These are phyloP conservation scores for Staphylotrichum tortipilum DNA, from an alignment of 495 filamentous ascomycete species.

Conservation along the genomic window DNA sequence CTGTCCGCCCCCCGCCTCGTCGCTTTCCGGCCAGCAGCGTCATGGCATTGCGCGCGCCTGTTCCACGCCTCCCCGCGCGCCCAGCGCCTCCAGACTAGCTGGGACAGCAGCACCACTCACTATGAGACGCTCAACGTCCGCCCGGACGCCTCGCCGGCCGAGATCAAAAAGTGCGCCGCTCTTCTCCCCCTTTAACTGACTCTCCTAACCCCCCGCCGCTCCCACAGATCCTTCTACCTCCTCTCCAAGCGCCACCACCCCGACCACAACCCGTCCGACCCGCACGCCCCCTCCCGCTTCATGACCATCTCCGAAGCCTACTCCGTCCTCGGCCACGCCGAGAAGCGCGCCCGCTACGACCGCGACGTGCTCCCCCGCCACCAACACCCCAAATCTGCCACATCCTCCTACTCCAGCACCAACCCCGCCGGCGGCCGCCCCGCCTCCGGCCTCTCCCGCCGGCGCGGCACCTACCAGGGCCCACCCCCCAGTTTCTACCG, in stretches of 20 bases:
- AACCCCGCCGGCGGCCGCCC: constrained; percentile 59
- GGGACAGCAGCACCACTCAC: constrained; percentile 43
- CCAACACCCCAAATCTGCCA: constrained; percentile 27
- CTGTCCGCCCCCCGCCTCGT: constrained; percentile 12
- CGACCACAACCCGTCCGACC: constrained; percentile 75
- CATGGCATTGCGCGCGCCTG: constrained; percentile 8
- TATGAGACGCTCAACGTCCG: constrained; percentile 78
- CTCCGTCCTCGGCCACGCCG: constrained; percentile 58
- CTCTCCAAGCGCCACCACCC: constrained; percentile 93
- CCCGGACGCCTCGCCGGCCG: constrained; percentile 54
- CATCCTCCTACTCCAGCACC: constrained; percentile 42
- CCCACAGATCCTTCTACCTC: constrained; percentile 69
- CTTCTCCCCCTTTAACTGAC: neutral
- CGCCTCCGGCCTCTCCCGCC: constrained; percentile 67
- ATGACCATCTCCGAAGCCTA: constrained; percentile 82
- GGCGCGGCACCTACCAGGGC: constrained; percentile 65
- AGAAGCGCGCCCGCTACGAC: constrained; percentile 74
- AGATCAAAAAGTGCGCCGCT: constrained; percentile 72
- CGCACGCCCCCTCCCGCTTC: constrained; percentile 67
- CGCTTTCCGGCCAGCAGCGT: neutral
- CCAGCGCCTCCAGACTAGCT: constrained; percentile 24
- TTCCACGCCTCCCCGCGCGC: constrained; percentile 37
- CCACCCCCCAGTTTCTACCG: constrained; percentile 85
- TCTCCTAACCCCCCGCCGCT: constrained; percentile 1
- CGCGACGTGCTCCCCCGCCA: constrained; percentile 42